Conservation (phyloP, 1,284 basidiomycete species). For the Cryptococcus floricola region DNA sequence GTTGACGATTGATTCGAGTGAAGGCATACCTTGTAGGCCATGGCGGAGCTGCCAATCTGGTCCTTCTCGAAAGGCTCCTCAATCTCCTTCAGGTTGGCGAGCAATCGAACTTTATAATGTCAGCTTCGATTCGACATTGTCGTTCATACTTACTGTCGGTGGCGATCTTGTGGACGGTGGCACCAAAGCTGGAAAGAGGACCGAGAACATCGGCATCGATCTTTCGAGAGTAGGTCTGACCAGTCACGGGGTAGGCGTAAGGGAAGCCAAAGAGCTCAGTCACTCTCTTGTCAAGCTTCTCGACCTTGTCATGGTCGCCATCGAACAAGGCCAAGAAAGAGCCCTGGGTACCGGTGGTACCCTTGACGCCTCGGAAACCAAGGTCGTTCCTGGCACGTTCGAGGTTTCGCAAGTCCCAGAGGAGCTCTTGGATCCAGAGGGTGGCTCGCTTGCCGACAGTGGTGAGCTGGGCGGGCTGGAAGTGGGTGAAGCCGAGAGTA, state of each 20-base stretch:
- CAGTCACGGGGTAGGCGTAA: conserved; percentile 95
- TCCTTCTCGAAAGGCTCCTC: conserved; percentile 99
- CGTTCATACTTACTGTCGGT: conserved; percentile 62
- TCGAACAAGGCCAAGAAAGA: conserved; percentile 94
- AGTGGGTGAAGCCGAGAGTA: conserved; percentile 96
- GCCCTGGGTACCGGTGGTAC: conserved; percentile 97
- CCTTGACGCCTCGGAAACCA: conserved; percentile 97
- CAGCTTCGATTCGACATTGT: background rate
- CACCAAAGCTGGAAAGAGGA: conserved; percentile 84
- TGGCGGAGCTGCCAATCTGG: conserved; percentile 94
- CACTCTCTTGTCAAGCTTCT: conserved; percentile 81
- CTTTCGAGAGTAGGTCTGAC: conserved; percentile 97
- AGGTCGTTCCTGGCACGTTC: conserved; percentile 86
- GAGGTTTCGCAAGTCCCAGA: conserved; percentile 96
- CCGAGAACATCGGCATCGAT: conserved; percentile 92
- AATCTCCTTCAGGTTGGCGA: conserved; percentile 95
- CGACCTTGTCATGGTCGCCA: conserved; percentile 88
- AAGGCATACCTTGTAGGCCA: conserved; percentile 82
- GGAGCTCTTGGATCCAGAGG: conserved; percentile 93
- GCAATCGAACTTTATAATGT: conserved; percentile 58
- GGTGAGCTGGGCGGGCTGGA: conserved; percentile 96
- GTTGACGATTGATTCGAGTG: background rate
- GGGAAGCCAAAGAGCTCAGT: conserved; percentile 87
- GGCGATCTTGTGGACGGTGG: conserved; percentile 95
- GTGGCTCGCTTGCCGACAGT: conserved; percentile 99